Conservation (phyloP, 2,329 filamentous ascomycete genomes). For the Colletotrichum sp. region DNA sequence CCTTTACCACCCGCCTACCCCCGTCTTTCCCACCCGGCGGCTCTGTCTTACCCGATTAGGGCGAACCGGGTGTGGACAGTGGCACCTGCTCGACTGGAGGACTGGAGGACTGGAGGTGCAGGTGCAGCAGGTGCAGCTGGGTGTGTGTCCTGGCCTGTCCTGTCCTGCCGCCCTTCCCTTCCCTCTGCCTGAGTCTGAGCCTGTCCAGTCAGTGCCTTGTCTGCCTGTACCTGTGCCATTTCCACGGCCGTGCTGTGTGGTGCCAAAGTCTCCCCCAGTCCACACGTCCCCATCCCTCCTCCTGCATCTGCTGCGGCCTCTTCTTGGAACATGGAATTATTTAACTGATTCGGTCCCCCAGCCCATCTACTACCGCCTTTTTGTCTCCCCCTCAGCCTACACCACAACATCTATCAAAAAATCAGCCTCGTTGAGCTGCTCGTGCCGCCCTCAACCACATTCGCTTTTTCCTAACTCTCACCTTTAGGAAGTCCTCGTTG, state of each 20-base stretch:
- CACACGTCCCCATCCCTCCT: not conserved
- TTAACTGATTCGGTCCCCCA: slow-evolving; percentile 32
- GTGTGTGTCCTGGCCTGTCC: not conserved
- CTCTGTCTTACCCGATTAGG: slow-evolving; percentile 11
- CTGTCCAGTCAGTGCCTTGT: not conserved
- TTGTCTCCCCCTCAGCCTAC: slow-evolving; percentile 36
- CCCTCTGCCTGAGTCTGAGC: not conserved
- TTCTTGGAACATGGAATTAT: slow-evolving; percentile 14
- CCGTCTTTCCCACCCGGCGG: slow-evolving; percentile 8
- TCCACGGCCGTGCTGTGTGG: not conserved
- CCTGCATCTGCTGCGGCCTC: slow-evolving; percentile 2
- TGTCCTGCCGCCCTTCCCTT: not conserved
- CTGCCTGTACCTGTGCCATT: slow-evolving; percentile 2
- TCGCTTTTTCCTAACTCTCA: slow-evolving; percentile 51
- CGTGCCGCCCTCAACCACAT: slow-evolving; percentile 36
- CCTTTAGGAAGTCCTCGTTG: slow-evolving; percentile 73
- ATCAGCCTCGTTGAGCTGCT: slow-evolving; percentile 22
- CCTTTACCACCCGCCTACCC: not conserved
- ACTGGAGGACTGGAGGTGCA: not conserved
- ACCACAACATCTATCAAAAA: slow-evolving; percentile 9
- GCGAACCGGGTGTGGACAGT: slow-evolving; percentile 5
- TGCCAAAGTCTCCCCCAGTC: not conserved
- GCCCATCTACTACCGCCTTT: slow-evolving; percentile 39
- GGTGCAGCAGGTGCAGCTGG: not conserved
- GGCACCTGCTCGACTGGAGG: not conserved